phyloP scores from a whole-genome alignment of 1,284 basidiomycete genomes.

The Hypsizygus ulmarius region DNA sequence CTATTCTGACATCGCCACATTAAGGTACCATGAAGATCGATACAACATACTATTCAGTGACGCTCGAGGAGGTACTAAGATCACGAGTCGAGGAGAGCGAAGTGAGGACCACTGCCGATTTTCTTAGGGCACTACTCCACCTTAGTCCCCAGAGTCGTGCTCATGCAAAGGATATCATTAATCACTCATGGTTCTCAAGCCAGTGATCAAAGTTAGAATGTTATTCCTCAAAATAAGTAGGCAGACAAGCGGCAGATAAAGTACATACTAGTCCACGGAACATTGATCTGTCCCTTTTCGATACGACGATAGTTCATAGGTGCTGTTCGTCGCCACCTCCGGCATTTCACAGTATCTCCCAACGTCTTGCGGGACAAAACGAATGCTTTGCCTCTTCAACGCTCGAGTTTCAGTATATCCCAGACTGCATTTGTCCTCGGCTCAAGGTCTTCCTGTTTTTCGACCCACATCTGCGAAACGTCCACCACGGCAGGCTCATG shows the following conservation, averaged over 20 bases:
- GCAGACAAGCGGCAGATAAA: background rate
- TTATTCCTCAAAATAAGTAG: conserved; percentile 1
- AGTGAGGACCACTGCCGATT: conserved; percentile 15
- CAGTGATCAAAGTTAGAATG: conserved; percentile 11
- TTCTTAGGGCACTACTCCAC: conserved; percentile 22
- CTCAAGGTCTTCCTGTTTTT: conserved; percentile 11
- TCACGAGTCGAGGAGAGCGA: conserved; percentile 19
- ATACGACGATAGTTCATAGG: too few species aligned
- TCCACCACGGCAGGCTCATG: conserved; percentile 1
- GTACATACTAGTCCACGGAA: background rate
- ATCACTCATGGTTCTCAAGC: conserved; percentile 24
- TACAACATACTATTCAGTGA: conserved; percentile 25
- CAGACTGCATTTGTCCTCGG: conserved; percentile 9
- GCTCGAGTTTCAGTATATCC: conserved; percentile 12
- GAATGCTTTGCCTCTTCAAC: conserved; percentile 2
- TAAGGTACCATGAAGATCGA: conserved; percentile 22
- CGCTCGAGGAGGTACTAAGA: conserved; percentile 20
- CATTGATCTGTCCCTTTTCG: too few species aligned
- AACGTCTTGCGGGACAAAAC: too few species aligned
- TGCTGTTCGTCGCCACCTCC: too few species aligned
- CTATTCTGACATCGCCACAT: background rate
- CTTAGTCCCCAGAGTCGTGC: conserved; percentile 21
- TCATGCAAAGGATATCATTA: conserved; percentile 19
- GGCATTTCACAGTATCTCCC: too few species aligned
- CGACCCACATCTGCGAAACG: conserved; percentile 14